Percentiles rank a stretch among this genome's conserved stretches.
phyloP scores from a whole-genome alignment of 495 filamentous ascomycete species.

The Staphylotrichum tortipilum region DNA sequence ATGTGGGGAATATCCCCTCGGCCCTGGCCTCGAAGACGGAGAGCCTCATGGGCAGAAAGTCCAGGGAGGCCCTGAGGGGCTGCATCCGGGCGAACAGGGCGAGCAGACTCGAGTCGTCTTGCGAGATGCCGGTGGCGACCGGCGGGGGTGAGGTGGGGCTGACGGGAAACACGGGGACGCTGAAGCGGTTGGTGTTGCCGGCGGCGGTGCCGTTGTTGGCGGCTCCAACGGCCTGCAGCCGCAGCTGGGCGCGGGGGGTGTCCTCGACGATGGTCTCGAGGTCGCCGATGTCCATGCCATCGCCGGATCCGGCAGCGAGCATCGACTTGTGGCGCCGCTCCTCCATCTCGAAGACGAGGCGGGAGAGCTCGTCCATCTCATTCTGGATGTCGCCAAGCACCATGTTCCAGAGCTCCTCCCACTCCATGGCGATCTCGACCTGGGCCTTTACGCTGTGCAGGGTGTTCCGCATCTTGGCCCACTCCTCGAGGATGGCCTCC shows the following conservation, averaged over 20 bases:
- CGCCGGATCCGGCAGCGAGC: constrained; percentile 47
- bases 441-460: constrained; percentile 74
- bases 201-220: no score
- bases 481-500: constrained; percentile 75
- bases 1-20: constrained; percentile 68
- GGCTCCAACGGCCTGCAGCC: constrained; percentile 25
- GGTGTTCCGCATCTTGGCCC: constrained; percentile 67
- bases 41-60: constrained; percentile 94
- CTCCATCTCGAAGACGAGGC: constrained; percentile 92
- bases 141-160: constrained; percentile 50
- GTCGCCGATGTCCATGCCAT: constrained; percentile 74
- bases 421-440: constrained; percentile 95
- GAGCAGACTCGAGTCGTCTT: constrained; percentile 74
- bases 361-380: constrained; percentile 75
- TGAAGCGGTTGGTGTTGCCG: constrained; percentile 58
- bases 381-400: constrained; percentile 88
- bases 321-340: constrained; percentile 74
- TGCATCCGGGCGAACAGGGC: constrained; percentile 92
- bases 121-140: constrained; percentile 49
- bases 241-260: constrained; percentile 50
- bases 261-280: constrained; percentile 93
- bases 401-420: constrained; percentile 93
- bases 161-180: constrained; percentile 49
- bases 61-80: constrained; percentile 81
- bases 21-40: constrained; percentile 75